phyloP scores from a whole-genome alignment of 768 basidiomycete species.

The Russula olivacea region DNA sequence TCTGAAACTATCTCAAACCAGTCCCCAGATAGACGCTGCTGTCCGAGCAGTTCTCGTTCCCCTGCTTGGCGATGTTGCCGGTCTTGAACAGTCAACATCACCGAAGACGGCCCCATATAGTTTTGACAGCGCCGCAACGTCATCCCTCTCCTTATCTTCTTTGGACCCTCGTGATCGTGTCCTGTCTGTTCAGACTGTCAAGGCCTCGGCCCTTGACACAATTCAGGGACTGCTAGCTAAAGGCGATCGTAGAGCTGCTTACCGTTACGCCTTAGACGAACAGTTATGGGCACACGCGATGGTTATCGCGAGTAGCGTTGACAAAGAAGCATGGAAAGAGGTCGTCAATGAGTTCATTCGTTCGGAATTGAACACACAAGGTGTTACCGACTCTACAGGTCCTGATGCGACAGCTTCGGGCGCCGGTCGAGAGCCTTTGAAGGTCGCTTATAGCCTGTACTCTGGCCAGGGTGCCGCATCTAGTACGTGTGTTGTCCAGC shows the following conservation, averaged over 20 bases:
- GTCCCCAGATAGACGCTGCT: conserved; percentile 63
- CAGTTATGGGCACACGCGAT: conserved; percentile 95
- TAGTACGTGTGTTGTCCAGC: conserved; percentile 41
- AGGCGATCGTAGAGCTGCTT: conserved; percentile 83
- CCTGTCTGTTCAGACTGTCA: conserved; percentile 53
- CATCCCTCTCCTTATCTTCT: conserved; percentile 24
- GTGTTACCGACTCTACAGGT: conserved; percentile 25
- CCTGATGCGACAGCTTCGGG: conserved; percentile 24
- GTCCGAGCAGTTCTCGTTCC: conserved; percentile 72
- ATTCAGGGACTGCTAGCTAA: conserved; percentile 74
- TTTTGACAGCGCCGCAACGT: conserved; percentile 12
- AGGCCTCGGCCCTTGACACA: conserved; percentile 60
- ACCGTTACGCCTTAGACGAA: conserved; percentile 81
- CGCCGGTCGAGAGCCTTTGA: conserved; percentile 65
- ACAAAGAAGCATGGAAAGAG: conserved; percentile 91
- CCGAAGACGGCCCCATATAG: conserved; percentile 16
- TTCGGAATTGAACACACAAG: conserved; percentile 56
- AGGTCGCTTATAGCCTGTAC: conserved; percentile 76
- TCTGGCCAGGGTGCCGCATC: conserved; percentile 77
- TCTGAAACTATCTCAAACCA: conserved; percentile 28
- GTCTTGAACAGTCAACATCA: conserved; percentile 15
- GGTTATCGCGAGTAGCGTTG: conserved; percentile 87
- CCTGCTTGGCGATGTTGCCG: conserved; percentile 34
- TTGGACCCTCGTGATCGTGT: conserved; percentile 41
- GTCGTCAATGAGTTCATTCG: conserved; percentile 80